phyloP scores from a whole-genome alignment of 2,329 filamentous ascomycete genomes.

The Venturia nashicola region DNA sequence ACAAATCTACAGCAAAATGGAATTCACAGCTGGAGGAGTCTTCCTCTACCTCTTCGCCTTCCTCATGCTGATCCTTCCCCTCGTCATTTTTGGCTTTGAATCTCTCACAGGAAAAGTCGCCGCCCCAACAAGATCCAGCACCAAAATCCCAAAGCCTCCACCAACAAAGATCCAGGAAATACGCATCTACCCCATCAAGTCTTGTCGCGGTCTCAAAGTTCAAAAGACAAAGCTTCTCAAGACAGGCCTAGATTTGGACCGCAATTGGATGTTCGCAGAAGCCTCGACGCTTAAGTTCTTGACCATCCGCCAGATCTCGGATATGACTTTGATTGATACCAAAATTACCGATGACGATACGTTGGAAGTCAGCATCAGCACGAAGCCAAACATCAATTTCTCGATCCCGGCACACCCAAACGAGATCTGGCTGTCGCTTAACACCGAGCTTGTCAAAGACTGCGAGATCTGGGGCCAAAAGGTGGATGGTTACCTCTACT shows the following conservation, averaged over 20 bases:
- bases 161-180: slow-evolving; percentile 34
- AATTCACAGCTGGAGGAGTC: slow-evolving; percentile 5
- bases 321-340: slow-evolving; percentile 52
- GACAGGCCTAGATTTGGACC: slow-evolving; percentile 48
- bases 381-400: slow-evolving; percentile 26
- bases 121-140: slow-evolving; percentile 9
- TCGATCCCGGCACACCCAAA: slow-evolving; percentile 44
- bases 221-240: slow-evolving; percentile 38
- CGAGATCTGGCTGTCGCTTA: slow-evolving; percentile 38
- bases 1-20: slow-evolving; percentile 1
- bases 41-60: slow-evolving; percentile 11
- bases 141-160: slow-evolving; percentile 18
- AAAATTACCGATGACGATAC: slow-evolving; percentile 25
- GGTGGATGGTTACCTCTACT: slow-evolving; percentile 46
- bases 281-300: slow-evolving; percentile 42
- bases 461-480: slow-evolving; percentile 48
- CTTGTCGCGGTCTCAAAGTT: slow-evolving; percentile 49
- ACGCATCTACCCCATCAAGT: slow-evolving; percentile 53
- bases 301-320: slow-evolving; percentile 48
- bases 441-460: slow-evolving; percentile 34
- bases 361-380: slow-evolving; percentile 37
- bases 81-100: slow-evolving; percentile 21
- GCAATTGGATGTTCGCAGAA: slow-evolving; percentile 55
- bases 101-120: slow-evolving; percentile 12
- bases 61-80: slow-evolving; percentile 19